These are phyloP conservation scores for Asterionellopsis glacialis DNA, from an alignment of 108 stramenopile genomes.

Conservation along the genomic window DNA sequence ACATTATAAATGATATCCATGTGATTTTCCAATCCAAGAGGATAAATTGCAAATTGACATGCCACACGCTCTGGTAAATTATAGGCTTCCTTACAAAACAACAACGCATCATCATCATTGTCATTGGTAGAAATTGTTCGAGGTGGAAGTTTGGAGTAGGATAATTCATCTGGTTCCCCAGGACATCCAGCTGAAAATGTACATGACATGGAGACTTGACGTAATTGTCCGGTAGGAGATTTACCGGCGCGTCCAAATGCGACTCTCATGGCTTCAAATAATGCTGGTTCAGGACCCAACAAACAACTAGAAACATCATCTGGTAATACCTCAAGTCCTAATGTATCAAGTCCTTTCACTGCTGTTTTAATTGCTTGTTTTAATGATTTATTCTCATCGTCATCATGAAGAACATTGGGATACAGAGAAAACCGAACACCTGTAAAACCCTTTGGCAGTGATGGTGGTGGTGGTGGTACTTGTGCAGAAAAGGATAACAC, in stretches of 20 bases:
- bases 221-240: no score
- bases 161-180: background rate
- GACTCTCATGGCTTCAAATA: slow-evolving; percentile 5
- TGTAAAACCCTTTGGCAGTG: no score
- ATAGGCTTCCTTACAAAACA: slow-evolving; percentile 1
- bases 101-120: no score
- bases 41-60: slow-evolving; percentile 9
- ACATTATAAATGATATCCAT: no score
- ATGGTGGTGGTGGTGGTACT: no score
- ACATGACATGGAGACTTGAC: slow-evolving; percentile 9
- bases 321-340: background rate
- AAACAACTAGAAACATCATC: slow-evolving; percentile 8
- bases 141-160: background rate
- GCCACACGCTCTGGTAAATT: background rate
- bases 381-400: no score
- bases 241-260: slow-evolving; percentile 1
- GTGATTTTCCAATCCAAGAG: no score
- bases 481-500: no score
- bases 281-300: slow-evolving; percentile 9
- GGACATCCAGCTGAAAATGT: slow-evolving; percentile 11
- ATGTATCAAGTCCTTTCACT: background rate
- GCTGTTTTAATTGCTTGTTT: slow-evolving; percentile 3
- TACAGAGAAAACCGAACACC: no score
- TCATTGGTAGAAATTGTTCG: no score
- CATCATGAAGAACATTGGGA: no score